Evolutionary conservation across 2,329 filamentous ascomycete species (phyloP).

Genomic region (Aschersonia sp.): DNA sequence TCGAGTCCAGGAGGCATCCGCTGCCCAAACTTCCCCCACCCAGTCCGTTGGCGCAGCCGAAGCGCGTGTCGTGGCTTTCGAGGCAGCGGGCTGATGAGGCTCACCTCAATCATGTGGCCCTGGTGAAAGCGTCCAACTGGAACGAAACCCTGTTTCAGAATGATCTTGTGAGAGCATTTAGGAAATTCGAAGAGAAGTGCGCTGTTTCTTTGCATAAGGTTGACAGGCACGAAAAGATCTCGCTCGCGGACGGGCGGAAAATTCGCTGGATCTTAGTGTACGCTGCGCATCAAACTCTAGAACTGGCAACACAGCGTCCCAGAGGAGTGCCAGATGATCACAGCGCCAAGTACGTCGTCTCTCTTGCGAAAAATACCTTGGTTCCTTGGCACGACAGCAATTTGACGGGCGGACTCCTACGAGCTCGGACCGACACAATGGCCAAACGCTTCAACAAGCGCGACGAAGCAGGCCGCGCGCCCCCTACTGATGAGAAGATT

Average conservation of each 20-base stretch:
- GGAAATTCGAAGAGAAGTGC: slow-evolving; percentile 51
- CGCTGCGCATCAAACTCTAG: slow-evolving; percentile 56
- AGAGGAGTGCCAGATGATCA: slow-evolving; percentile 43
- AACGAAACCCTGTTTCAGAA: slow-evolving; percentile 26
- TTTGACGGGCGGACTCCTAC: slow-evolving; percentile 12
- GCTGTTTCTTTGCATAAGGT: slow-evolving; percentile 32
- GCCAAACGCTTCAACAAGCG: slow-evolving; percentile 4
- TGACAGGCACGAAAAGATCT: slow-evolving; percentile 38
- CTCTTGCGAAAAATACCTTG: slow-evolving; percentile 24
- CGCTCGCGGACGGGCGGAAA: slow-evolving; percentile 53
- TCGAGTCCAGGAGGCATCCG: slow-evolving; percentile 45
- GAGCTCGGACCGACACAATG: slow-evolving; percentile 14
- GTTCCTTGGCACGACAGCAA: slow-evolving; percentile 30
- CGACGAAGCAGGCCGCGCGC: slow-evolving; percentile 4
- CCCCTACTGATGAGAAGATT: slow-evolving; percentile 7
- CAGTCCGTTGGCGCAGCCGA: slow-evolving; percentile 13
- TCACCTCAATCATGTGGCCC: slow-evolving; percentile 35
- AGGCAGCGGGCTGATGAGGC: slow-evolving; percentile 32
- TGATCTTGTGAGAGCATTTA: slow-evolving; percentile 51
- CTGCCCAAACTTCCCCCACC: slow-evolving; percentile 50
- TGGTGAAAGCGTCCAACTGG: slow-evolving; percentile 35
- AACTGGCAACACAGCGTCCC: slow-evolving; percentile 46
- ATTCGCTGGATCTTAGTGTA: slow-evolving; percentile 70
- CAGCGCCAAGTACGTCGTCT: slow-evolving; percentile 41
- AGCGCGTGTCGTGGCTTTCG: slow-evolving; percentile 27